Evolutionary conservation across 345 rosid genomes (phyloP).

Genomic region (Clarkia xantiana): DNA sequence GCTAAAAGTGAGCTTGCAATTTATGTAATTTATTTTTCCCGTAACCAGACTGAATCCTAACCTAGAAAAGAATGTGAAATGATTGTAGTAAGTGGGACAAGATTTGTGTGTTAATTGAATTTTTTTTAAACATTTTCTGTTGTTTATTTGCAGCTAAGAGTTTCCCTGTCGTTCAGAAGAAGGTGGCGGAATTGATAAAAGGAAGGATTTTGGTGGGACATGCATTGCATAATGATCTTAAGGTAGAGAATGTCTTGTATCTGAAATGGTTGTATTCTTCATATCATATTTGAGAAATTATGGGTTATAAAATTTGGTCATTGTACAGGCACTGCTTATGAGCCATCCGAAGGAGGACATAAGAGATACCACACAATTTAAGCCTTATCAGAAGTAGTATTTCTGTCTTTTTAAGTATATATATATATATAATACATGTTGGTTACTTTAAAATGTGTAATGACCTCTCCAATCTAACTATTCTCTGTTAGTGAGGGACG

Average conservation of each 20-base stretch:
- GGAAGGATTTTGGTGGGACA: slow-evolving; percentile 87
- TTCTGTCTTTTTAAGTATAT: slow-evolving; percentile 2
- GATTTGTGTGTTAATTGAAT: background rate
- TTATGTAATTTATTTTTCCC: no score
- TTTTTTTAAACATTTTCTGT: background rate
- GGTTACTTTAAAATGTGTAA: background rate
- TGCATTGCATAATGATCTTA: slow-evolving; percentile 89
- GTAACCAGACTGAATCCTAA: background rate
- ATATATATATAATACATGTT: background rate
- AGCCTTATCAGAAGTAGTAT: slow-evolving; percentile 61
- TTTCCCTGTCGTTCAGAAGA: slow-evolving; percentile 55
- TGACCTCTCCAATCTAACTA: background rate
- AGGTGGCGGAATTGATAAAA: slow-evolving; percentile 68
- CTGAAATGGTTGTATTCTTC: background rate
- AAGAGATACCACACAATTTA: slow-evolving; percentile 71
- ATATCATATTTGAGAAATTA: background rate
- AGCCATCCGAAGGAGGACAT: slow-evolving; percentile 72
- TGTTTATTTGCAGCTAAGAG: slow-evolving; percentile 49
- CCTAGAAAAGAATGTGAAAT: background rate
- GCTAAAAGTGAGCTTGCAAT: no score
- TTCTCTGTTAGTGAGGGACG: slow-evolving; percentile 36
- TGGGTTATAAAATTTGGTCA: slow-evolving; percentile 3
- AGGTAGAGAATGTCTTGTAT: slow-evolving; percentile 30
- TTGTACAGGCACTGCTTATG: slow-evolving; percentile 53
- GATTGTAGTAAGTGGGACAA: background rate